Percentiles rank a stretch among this genome's conserved stretches.
These are phyloP conservation scores for Agrocybe pediades DNA, from an alignment of 768 basidiomycete genomes.

Conservation along the genomic window DNA sequence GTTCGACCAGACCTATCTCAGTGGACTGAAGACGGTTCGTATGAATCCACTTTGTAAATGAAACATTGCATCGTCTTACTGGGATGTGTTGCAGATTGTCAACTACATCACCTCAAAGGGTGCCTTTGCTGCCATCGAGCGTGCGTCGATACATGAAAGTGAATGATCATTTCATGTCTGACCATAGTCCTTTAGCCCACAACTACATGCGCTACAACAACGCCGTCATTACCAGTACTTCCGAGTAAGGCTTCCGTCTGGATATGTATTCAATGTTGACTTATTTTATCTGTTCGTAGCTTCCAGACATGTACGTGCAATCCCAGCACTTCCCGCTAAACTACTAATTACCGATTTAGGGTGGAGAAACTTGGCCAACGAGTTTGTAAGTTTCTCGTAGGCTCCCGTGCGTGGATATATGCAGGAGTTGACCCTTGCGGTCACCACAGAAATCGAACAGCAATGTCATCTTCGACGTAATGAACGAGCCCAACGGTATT, in stretches of 20 bases:
- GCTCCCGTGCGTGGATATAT: not conserved
- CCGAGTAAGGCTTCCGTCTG: slow-evolving; percentile 36
- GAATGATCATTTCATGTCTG: not conserved
- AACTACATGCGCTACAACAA: slow-evolving; percentile 65
- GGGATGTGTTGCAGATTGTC: slow-evolving; percentile 39
- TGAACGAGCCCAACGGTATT: slow-evolving; percentile 70
- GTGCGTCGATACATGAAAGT: slow-evolving; percentile 28
- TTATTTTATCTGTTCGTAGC: slow-evolving; percentile 22
- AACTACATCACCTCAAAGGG: slow-evolving; percentile 64
- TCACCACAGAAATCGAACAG: slow-evolving; percentile 42
- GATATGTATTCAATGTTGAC: not conserved
- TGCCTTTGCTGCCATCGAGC: slow-evolving; percentile 57
- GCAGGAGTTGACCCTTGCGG: not conserved
- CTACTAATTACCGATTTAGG: slow-evolving; percentile 27
- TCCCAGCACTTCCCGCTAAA: not conserved
- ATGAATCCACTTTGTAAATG: not conserved
- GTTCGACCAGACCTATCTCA: slow-evolving; percentile 54
- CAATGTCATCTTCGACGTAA: slow-evolving; percentile 62
- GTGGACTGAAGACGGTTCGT: slow-evolving; percentile 46
- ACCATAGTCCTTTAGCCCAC: slow-evolving; percentile 39
- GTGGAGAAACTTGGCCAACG: slow-evolving; percentile 57
- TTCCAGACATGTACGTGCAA: slow-evolving; percentile 48
- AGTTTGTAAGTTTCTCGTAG: slow-evolving; percentile 47
- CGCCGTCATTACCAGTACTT: slow-evolving; percentile 47
- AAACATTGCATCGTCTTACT: not conserved